phyloP scores from a whole-genome alignment of 306 rosid species.

The Vicia villosa region DNA sequence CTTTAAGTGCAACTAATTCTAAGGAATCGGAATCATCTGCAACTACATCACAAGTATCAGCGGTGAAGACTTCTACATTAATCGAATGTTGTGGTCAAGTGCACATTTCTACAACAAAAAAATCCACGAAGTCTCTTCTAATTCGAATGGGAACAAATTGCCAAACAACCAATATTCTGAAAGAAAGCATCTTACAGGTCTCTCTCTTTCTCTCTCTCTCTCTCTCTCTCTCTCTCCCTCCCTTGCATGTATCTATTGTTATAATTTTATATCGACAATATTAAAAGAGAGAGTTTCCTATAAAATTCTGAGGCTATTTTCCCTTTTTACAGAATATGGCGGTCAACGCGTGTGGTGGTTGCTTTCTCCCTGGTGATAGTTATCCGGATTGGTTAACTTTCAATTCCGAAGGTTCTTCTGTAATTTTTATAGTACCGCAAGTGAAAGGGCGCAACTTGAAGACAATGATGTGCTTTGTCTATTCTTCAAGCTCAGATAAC shows the following conservation, averaged over 20 bases:
- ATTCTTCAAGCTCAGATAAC: neutral
- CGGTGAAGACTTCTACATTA: too few species aligned
- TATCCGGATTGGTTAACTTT: neutral
- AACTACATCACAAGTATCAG: too few species aligned
- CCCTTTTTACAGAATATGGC: neutral
- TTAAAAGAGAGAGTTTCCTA: too few species aligned
- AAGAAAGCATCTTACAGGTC: neutral
- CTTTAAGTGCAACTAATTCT: too few species aligned
- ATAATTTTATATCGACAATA: too few species aligned
- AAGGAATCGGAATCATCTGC: too few species aligned
- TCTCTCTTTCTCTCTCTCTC: neutral
- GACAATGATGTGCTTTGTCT: neutral
- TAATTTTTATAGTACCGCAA: neutral
- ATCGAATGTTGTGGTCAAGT: too few species aligned
- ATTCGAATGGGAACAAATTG: neutral
- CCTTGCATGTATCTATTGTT: neutral
- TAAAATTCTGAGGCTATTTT: neutral
- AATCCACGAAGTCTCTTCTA: neutral
- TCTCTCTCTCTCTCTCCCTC: neutral
- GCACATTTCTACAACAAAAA: too few species aligned
- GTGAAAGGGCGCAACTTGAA: neutral
- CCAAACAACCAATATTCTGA: neutral
- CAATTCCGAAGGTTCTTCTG: neutral
- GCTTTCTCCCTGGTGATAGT: neutral
- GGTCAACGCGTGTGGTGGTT: neutral